These are phyloP conservation scores for Drosera spatulata DNA, from an alignment of 179 eudicot genomes.

Conservation along the genomic window DNA sequence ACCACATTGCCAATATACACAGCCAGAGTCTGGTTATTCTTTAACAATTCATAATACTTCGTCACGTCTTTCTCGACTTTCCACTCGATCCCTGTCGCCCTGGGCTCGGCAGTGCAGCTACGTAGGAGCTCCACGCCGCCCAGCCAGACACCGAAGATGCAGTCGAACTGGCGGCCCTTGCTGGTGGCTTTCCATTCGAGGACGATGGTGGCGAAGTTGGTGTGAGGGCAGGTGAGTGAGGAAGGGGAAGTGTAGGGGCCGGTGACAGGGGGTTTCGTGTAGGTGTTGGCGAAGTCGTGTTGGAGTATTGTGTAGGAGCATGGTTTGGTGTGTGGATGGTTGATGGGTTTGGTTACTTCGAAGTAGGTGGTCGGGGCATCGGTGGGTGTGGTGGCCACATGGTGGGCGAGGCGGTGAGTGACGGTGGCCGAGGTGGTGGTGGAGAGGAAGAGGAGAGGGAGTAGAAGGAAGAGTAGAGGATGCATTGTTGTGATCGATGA, in stretches of 20 bases:
- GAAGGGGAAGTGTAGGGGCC: slow-evolving; percentile 56
- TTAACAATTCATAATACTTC: slow-evolving; percentile 52
- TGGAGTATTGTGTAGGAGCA: slow-evolving; percentile 34
- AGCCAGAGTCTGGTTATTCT: slow-evolving; percentile 46
- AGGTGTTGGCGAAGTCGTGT: slow-evolving; percentile 64
- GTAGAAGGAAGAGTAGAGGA: slow-evolving; percentile 17
- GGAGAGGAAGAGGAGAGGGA: slow-evolving; percentile 22
- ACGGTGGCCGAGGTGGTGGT: slow-evolving; percentile 16
- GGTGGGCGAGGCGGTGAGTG: no score
- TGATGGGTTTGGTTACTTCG: slow-evolving; percentile 62
- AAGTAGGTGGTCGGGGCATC: slow-evolving; percentile 36
- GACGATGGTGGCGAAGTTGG: slow-evolving; percentile 26
- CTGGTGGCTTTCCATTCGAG: slow-evolving; percentile 71
- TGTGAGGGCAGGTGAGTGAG: slow-evolving; percentile 25
- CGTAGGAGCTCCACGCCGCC: slow-evolving; percentile 84
- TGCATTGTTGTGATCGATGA: no score
- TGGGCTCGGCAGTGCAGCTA: slow-evolving; percentile 93
- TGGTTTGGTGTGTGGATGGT: slow-evolving; percentile 35
- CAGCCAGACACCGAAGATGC: slow-evolving; percentile 90
- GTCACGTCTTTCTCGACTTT: slow-evolving; percentile 66
- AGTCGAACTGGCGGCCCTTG: slow-evolving; percentile 68
- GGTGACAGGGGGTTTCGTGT: slow-evolving; percentile 44
- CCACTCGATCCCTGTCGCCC: slow-evolving; percentile 63
- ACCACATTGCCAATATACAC: slow-evolving; percentile 73
- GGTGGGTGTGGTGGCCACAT: slow-evolving; percentile 16